A percentile compares a stretch with the other conserved stretches of the same genome.
phyloP scores from a whole-genome alignment of 495 filamentous ascomycete genomes.

The Trichoderma erinaceum region DNA sequence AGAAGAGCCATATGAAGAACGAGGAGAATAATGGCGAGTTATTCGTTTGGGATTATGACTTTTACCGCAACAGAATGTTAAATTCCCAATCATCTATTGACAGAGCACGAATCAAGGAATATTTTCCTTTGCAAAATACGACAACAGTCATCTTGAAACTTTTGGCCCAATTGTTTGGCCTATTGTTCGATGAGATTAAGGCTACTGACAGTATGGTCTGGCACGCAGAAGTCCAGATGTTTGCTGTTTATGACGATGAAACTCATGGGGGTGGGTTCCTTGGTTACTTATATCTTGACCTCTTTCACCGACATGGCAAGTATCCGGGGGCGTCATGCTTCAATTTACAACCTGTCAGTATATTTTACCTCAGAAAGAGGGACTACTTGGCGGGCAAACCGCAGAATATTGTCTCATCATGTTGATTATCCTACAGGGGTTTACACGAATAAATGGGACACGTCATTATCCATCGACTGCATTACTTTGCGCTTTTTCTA shows the following conservation, averaged over 20 bases:
- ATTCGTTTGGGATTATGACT: background rate
- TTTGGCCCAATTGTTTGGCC: slow-evolving; percentile 67
- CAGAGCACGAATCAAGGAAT: slow-evolving; percentile 38
- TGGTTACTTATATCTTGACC: slow-evolving; percentile 65
- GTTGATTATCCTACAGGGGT: slow-evolving; percentile 35
- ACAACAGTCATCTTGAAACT: slow-evolving; percentile 70
- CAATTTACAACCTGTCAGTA: slow-evolving; percentile 42
- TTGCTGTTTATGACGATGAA: slow-evolving; percentile 66
- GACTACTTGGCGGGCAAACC: too few species aligned
- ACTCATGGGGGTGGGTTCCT: slow-evolving; percentile 59
- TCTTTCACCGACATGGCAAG: slow-evolving; percentile 62
- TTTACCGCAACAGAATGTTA: background rate
- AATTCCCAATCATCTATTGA: too few species aligned
- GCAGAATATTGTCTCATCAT: background rate
- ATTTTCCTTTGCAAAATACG: slow-evolving; percentile 65
- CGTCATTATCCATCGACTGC: slow-evolving; percentile 63
- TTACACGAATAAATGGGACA: slow-evolving; percentile 50
- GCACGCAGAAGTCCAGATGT: slow-evolving; percentile 64
- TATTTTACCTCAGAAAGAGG: background rate
- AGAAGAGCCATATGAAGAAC: background rate
- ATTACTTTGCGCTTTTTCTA: slow-evolving; percentile 66
- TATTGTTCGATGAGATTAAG: slow-evolving; percentile 47
- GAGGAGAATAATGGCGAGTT: background rate
- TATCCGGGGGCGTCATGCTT: slow-evolving; percentile 53
- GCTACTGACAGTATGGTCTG: slow-evolving; percentile 55